Evolutionary conservation across 2,329 filamentous ascomycete genomes (phyloP).

Genomic region (Colletotrichum paranaense): DNA sequence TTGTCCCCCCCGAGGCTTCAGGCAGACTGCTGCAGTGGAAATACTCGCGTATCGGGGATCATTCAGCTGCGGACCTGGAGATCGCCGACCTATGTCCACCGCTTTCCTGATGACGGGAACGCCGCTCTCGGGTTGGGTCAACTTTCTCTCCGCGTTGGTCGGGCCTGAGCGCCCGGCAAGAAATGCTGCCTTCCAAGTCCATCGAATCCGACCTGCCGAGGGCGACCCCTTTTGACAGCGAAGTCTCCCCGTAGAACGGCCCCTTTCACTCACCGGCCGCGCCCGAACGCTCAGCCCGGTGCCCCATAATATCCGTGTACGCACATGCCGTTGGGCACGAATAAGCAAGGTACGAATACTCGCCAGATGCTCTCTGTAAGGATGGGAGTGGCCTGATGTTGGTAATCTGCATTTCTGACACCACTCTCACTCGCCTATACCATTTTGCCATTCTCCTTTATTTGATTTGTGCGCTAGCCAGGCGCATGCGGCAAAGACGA

Average conservation of each 20-base stretch:
- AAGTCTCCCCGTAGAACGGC: not conserved
- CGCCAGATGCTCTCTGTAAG: conserved; percentile 2
- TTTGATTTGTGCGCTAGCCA: conserved; percentile 2
- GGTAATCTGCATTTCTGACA: not conserved
- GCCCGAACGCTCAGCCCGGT: not conserved
- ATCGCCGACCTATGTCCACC: conserved; percentile 22
- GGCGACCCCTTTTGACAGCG: not conserved
- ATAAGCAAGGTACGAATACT: not conserved
- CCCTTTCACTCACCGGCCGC: not conserved
- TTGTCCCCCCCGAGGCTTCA: not conserved
- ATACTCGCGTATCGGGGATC: conserved; percentile 5
- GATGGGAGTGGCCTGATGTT: conserved; percentile 25
- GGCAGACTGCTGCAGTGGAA: not conserved
- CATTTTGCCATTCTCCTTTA: not conserved
- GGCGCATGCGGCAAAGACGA: not conserved
- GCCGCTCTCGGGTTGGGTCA: not conserved
- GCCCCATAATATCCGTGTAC: not conserved
- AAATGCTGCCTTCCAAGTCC: not conserved
- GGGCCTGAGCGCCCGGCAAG: not conserved
- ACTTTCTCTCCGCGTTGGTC: not conserved
- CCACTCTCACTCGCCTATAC: not conserved
- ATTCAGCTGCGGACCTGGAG: not conserved
- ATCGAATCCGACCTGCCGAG: not conserved
- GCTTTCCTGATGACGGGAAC: not conserved
- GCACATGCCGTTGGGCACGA: not conserved